Conservation (phyloP, 2,329 filamentous ascomycete genomes). For the Aschersonia sp. region DNA sequence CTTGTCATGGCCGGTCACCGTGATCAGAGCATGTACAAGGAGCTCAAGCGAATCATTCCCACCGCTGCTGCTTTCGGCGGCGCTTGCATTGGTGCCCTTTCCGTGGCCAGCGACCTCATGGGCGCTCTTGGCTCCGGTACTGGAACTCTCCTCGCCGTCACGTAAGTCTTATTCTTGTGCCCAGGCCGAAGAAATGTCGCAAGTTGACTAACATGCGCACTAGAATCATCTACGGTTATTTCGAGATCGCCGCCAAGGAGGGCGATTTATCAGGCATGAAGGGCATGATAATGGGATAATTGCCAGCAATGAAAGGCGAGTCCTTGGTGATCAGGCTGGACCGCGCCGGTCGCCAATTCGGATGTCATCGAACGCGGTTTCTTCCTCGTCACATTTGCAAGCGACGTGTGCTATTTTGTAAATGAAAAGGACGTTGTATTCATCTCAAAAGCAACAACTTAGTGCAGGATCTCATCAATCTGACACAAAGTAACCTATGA, state of each 20-base stretch:
- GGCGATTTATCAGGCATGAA: slow-evolving; percentile 80
- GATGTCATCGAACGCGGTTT: too few species aligned
- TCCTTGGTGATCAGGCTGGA: too few species aligned
- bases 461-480: too few species aligned
- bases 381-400: too few species aligned
- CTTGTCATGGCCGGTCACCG: slow-evolving; percentile 98
- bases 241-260: slow-evolving; percentile 98
- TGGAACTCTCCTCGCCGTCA: slow-evolving; percentile 95
- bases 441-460: too few species aligned
- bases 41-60: slow-evolving; percentile 97
- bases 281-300: slow-evolving; percentile 57
- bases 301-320: background rate
- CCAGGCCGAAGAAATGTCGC: background rate
- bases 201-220: background rate
- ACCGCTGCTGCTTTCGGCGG: slow-evolving; percentile 96
- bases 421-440: too few species aligned
- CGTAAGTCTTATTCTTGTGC: slow-evolving; percentile 50
- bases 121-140: slow-evolving; percentile 93
- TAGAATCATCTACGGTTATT: slow-evolving; percentile 98
- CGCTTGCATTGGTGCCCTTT: slow-evolving; percentile 96
- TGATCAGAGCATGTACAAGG: slow-evolving; percentile 99
- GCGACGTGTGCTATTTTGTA: too few species aligned
- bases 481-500: too few species aligned
- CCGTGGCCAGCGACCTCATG: slow-evolving; percentile 87
- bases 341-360: too few species aligned